Evolutionary conservation across 2,329 filamentous ascomycete species (phyloP).

Genomic region (Aspergillus niger): DNA sequence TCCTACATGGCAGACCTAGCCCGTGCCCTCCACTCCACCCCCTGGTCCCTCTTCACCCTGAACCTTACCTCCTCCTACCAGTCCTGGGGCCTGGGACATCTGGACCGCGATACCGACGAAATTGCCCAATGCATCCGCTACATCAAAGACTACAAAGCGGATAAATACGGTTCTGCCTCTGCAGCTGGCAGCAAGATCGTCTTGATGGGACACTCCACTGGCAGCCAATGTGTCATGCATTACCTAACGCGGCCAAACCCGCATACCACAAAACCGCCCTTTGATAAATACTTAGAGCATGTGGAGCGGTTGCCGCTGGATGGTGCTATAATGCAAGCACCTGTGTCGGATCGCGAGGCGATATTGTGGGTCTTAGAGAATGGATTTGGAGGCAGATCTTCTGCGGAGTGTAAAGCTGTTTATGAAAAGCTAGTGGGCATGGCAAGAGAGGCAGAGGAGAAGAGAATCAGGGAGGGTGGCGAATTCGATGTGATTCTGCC

Average conservation of each 20-base stretch:
- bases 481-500: constrained; percentile 37
- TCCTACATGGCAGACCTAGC: constrained; percentile 54
- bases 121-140: constrained; percentile 54
- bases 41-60: constrained; percentile 56
- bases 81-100: constrained; percentile 56
- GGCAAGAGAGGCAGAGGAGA: constrained; percentile 28
- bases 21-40: constrained; percentile 44
- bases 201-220: constrained; percentile 68
- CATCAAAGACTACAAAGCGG: constrained; percentile 42
- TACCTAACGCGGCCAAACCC: constrained; percentile 56
- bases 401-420: constrained; percentile 25
- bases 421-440: constrained; percentile 38
- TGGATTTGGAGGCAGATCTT: constrained; percentile 18
- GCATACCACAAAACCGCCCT: constrained; percentile 31
- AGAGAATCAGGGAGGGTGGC: constrained; percentile 14
- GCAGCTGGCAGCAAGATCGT: constrained; percentile 53
- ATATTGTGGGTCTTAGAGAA: constrained; percentile 41
- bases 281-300: constrained; percentile 34
- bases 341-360: constrained; percentile 75
- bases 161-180: constrained; percentile 14
- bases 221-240: constrained; percentile 67
- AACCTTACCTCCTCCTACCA: constrained; percentile 54
- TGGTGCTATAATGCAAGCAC: constrained; percentile 77
- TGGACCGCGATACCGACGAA: constrained; percentile 57
- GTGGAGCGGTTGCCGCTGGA: constrained; percentile 59